Conservation (phyloP, 2,329 filamentous ascomycete species). For the Ambrosiella xylebori region DNA sequence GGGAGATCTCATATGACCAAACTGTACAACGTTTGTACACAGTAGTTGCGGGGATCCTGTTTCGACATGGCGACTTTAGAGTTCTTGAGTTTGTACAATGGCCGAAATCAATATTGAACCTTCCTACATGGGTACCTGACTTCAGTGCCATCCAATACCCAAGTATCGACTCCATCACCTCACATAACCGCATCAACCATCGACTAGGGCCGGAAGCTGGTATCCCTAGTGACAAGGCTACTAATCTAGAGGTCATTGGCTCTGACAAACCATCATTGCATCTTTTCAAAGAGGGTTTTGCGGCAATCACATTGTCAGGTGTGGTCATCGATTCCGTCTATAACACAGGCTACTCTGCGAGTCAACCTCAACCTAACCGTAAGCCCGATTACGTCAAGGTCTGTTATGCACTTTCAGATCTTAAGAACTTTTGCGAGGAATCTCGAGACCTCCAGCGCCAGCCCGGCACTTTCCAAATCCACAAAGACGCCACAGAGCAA, state of each 20-base stretch:
- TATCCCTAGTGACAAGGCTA: neutral
- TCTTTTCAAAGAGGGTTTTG: neutral
- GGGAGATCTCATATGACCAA: neutral
- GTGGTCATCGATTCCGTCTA: conserved; percentile 1
- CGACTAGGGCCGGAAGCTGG: neutral
- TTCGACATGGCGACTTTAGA: conserved; percentile 1
- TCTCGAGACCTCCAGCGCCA: conserved; percentile 2
- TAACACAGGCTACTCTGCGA: neutral
- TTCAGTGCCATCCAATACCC: conserved; percentile 3
- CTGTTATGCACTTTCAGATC: neutral
- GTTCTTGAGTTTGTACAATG: conserved; percentile 4
- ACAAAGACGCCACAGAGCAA: neutral
- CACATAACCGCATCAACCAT: neutral
- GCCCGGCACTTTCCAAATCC: conserved; percentile 4
- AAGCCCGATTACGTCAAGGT: neutral
- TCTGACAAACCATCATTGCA: conserved; percentile 1
- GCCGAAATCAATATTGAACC: neutral
- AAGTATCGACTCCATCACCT: conserved; percentile 1
- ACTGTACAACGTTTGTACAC: conserved; percentile 1
- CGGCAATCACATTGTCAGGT: conserved; percentile 3
- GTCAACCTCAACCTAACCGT: neutral
- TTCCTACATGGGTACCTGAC: conserved; percentile 8
- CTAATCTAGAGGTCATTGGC: neutral
- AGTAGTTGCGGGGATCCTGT: neutral
- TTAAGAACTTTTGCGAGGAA: conserved; percentile 2